phyloP scores from a whole-genome alignment of 768 basidiomycete species.

The Ramaria sp. region DNA sequence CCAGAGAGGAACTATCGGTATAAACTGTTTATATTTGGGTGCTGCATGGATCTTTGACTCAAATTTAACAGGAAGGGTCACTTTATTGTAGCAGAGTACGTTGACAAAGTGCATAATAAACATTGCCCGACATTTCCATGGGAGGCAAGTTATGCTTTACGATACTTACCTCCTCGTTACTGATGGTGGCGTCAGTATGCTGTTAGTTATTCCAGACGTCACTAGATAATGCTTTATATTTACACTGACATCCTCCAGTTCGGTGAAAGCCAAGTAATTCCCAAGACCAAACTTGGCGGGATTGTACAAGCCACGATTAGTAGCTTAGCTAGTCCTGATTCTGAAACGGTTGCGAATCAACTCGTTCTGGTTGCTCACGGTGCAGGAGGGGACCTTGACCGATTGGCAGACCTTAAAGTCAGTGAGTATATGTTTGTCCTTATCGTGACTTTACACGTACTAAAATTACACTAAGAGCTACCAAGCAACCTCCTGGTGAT shows the following conservation, averaged over 20 bases:
- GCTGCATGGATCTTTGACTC: conserved; percentile 13
- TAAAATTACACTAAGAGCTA: conserved; percentile 33
- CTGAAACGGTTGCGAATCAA: conserved; percentile 56
- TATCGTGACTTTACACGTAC: background rate
- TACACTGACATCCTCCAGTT: conserved; percentile 35
- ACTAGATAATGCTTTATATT: background rate
- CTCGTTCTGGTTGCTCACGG: conserved; percentile 66
- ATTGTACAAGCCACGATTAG: conserved; percentile 67
- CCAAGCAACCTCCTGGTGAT: conserved; percentile 63
- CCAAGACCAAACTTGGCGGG: conserved; percentile 58
- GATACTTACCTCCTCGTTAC: conserved; percentile 4
- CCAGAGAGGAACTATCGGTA: conserved; percentile 73
- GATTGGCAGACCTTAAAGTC: conserved; percentile 71
- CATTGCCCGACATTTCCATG: conserved; percentile 54
- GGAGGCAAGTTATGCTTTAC: conserved; percentile 40
- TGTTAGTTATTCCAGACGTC: conserved; percentile 9
- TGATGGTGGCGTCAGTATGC: conserved; percentile 8
- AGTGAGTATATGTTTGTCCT: conserved; percentile 33
- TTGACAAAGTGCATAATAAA: conserved; percentile 54
- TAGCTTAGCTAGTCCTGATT: conserved; percentile 65
- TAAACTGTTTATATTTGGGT: conserved; percentile 14
- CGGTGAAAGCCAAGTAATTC: conserved; percentile 60
- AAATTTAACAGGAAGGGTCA: conserved; percentile 43
- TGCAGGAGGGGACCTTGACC: conserved; percentile 40
- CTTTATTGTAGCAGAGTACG: conserved; percentile 60